These are phyloP conservation scores for Bryopsis sp. DNA, from an alignment of 139 green algal species.

Conservation along the genomic window DNA sequence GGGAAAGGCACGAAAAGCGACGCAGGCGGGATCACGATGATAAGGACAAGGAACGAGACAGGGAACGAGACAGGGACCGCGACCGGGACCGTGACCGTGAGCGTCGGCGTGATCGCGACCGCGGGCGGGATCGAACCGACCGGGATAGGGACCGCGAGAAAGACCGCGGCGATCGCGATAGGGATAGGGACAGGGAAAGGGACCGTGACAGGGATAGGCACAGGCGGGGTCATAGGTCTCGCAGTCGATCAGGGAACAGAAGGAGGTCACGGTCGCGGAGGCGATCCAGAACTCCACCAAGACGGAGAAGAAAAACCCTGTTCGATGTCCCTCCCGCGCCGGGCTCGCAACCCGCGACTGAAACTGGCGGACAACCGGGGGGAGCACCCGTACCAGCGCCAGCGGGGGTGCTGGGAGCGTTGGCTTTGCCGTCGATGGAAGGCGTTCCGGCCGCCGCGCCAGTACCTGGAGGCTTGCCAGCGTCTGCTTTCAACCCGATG, in stretches of 20 bases:
- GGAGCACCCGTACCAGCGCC: neutral
- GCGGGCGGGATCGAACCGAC: neutral
- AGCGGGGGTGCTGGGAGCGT: neutral
- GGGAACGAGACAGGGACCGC: slow-evolving; percentile 20
- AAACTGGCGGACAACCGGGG: no score
- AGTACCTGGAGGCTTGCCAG: neutral
- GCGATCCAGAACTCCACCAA: slow-evolving; percentile 2
- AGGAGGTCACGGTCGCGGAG: slow-evolving; percentile 7
- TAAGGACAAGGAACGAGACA: slow-evolving; percentile 2
- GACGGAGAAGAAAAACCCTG: neutral
- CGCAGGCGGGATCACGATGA: neutral
- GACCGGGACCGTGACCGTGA: slow-evolving; percentile 17
- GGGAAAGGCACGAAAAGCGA: no score
- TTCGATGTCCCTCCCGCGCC: slow-evolving; percentile 8
- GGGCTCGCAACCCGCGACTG: neutral
- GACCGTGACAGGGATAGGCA: neutral
- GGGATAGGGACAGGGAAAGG: neutral
- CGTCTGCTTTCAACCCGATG: neutral
- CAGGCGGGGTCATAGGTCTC: neutral
- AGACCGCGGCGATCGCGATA: neutral
- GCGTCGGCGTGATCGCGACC: slow-evolving; percentile 8
- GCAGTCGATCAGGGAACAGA: neutral
- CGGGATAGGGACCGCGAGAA: neutral
- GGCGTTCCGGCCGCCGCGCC: neutral
- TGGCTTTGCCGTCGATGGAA: neutral